Conservation (phyloP, 495 filamentous ascomycete genomes). For the Podospora tetraspora region DNA sequence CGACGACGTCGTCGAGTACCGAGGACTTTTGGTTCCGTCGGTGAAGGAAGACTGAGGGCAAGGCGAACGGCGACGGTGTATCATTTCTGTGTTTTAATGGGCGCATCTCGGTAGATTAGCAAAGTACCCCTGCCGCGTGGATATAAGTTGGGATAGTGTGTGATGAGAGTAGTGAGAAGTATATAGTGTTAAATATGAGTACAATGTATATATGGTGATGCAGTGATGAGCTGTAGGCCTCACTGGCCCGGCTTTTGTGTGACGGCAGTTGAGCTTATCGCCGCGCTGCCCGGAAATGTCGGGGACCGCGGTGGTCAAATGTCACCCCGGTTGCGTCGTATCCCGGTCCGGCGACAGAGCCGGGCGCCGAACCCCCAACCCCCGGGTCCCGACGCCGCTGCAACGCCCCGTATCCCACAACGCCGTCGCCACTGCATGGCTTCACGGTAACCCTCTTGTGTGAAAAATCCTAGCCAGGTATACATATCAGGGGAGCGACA, state of each 20-base stretch:
- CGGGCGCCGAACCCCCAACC: not conserved
- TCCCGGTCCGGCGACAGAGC: not conserved
- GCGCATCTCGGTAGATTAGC: not conserved
- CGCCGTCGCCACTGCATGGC: not conserved
- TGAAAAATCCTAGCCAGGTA: no score
- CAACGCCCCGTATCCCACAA: not conserved
- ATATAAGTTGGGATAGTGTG: not conserved
- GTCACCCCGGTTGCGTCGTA: not conserved
- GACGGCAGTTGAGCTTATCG: not conserved
- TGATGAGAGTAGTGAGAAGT: not conserved
- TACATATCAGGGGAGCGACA: no score
- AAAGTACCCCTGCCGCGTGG: not conserved
- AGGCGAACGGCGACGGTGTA: not conserved
- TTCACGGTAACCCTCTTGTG: not conserved
- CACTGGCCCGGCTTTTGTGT: no score
- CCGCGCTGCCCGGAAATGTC: not conserved
- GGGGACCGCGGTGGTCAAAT: not conserved
- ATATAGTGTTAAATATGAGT: not conserved
- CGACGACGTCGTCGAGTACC: slow-evolving; percentile 15
- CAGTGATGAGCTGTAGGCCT: not conserved
- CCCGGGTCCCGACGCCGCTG: not conserved
- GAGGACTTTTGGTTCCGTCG: slow-evolving; percentile 10
- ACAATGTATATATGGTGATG: not conserved
- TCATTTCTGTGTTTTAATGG: not conserved
- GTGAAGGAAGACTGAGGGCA: not conserved